Conservation (phyloP, 2,329 filamentous ascomycete genomes). For the Penicillium sp. region DNA sequence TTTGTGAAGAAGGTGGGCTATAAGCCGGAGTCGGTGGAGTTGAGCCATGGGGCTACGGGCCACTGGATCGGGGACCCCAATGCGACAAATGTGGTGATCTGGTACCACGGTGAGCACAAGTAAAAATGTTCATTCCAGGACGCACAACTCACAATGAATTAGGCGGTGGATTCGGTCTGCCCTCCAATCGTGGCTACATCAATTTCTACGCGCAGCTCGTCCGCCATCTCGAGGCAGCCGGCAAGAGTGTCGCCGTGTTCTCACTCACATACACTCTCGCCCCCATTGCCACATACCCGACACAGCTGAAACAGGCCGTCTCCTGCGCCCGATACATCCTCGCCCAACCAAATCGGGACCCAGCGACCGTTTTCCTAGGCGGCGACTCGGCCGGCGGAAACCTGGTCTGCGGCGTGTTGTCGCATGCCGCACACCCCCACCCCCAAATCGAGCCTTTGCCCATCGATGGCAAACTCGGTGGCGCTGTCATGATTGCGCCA, state of each 20-base stretch:
- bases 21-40: slow-evolving; percentile 28
- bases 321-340: slow-evolving; percentile 43
- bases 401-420: slow-evolving; percentile 40
- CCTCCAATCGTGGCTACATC: slow-evolving; percentile 50
- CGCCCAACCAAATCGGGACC: slow-evolving; percentile 31
- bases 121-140: background rate
- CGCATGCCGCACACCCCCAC: slow-evolving; percentile 55
- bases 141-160: background rate
- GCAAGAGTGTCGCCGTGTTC: slow-evolving; percentile 52
- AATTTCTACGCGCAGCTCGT: slow-evolving; percentile 50
- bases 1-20: slow-evolving; percentile 27
- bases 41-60: slow-evolving; percentile 35
- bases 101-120: slow-evolving; percentile 8
- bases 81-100: slow-evolving; percentile 42
- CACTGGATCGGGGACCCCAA: slow-evolving; percentile 41
- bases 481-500: slow-evolving; percentile 56
- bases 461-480: slow-evolving; percentile 49
- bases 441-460: slow-evolving; percentile 48
- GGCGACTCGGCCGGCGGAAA: slow-evolving; percentile 50
- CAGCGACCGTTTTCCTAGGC: slow-evolving; percentile 39
- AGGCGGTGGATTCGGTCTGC: slow-evolving; percentile 59
- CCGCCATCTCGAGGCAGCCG: slow-evolving; percentile 41
- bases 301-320: slow-evolving; percentile 44
- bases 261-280: slow-evolving; percentile 62
- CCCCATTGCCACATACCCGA: slow-evolving; percentile 45